Percentiles rank a stretch among this genome's conserved stretches.
These are phyloP conservation scores for Teratosphaeriaceae sp. DNA, from an alignment of 2,329 filamentous ascomycete species.

Conservation along the genomic window DNA sequence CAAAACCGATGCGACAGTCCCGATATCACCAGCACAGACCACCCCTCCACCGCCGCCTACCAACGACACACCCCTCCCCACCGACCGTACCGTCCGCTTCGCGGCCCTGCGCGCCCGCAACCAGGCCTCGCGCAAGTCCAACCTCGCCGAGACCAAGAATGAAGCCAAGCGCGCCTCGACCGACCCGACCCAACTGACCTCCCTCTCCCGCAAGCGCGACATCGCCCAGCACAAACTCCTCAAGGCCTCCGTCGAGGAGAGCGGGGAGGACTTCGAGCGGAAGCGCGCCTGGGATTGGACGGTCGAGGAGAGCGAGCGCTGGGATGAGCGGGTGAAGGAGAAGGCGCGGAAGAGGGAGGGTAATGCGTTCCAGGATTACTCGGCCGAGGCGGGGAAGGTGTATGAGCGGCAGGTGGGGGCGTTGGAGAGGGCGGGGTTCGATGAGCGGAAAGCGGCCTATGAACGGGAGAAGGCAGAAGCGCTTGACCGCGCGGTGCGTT, in stretches of 20 bases:
- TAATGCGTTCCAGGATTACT: constrained; percentile 85
- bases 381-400: constrained; percentile 78
- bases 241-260: constrained; percentile 80
- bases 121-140: constrained; percentile 53
- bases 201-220: constrained; percentile 78
- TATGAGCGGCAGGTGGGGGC: constrained; percentile 87
- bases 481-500: constrained; percentile 75
- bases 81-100: constrained; percentile 67
- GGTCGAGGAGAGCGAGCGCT: constrained; percentile 83
- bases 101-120: constrained; percentile 74
- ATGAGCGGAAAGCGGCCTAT: constrained; percentile 61
- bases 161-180: constrained; percentile 74
- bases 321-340: constrained; percentile 87
- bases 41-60: neutral
- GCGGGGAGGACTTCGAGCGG: constrained; percentile 89
- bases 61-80: constrained; percentile 24
- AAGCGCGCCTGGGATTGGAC: constrained; percentile 99
- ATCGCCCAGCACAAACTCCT: constrained; percentile 88
- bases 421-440: constrained; percentile 46
- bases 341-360: constrained; percentile 74
- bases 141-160: constrained; percentile 74
- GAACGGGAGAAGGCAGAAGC: constrained; percentile 78
- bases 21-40: constrained; percentile 9
- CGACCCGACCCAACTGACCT: constrained; percentile 69
- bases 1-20: constrained; percentile 10